These are phyloP conservation scores for Linum tenue DNA, from an alignment of 345 rosid genomes.

Conservation along the genomic window DNA sequence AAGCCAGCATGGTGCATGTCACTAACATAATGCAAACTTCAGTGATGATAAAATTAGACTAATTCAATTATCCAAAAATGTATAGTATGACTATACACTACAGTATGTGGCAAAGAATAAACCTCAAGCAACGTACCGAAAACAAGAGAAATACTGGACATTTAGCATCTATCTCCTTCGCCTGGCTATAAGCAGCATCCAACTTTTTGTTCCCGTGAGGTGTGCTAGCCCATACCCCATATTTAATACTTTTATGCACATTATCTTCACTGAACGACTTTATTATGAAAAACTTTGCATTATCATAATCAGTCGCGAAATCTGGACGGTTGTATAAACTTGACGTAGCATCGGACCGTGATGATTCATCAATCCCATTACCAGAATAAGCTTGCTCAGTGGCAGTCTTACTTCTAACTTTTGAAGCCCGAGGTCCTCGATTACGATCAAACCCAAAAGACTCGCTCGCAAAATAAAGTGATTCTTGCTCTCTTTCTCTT, in stretches of 20 bases:
- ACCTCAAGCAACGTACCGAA: constrained; percentile 29
- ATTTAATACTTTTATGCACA: constrained; percentile 66
- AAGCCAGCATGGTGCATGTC: not conserved
- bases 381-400: constrained; percentile 26
- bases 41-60: no score
- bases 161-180: constrained; percentile 38
- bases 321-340: constrained; percentile 31
- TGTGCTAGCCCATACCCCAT: constrained; percentile 69
- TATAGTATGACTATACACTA: no score
- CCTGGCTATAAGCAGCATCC: constrained; percentile 54
- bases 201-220: constrained; percentile 66
- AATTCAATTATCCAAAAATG: no score
- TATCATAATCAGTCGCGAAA: constrained; percentile 43
- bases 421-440: constrained; percentile 66
- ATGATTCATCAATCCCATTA: constrained; percentile 25
- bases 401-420: constrained; percentile 34
- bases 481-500: constrained; percentile 38
- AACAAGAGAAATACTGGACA: constrained; percentile 59
- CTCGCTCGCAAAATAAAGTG: constrained; percentile 34
- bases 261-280: constrained; percentile 81
- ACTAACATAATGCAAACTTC: not conserved
- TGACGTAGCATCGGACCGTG: constrained; percentile 18
- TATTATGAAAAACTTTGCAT: constrained; percentile 58
- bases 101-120: no score
- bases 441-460: constrained; percentile 39